Conservation (phyloP, 148 eudicot genomes). For the Rhododendron ovatum region DNA sequence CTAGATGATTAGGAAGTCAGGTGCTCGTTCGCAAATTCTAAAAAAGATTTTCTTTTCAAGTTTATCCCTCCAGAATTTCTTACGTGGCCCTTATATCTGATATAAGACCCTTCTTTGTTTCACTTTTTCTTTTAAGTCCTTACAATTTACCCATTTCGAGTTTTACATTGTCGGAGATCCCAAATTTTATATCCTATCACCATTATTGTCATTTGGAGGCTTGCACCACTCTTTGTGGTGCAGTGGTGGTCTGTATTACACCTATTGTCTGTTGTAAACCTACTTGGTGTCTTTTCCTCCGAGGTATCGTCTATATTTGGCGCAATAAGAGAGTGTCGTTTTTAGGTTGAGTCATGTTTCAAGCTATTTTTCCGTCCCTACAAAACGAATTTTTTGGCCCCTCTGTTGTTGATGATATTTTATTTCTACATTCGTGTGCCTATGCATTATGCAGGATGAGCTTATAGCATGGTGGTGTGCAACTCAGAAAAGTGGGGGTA, state of each 20-base stretch:
- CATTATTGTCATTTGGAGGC: neutral
- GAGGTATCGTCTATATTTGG: neutral
- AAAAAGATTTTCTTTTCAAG: neutral
- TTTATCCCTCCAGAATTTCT: neutral
- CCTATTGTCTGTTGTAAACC: neutral
- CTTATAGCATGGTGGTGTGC: conserved; percentile 51
- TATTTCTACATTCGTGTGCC: neutral
- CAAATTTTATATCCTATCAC: neutral
- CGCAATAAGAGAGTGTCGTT: neutral
- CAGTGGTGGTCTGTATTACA: neutral
- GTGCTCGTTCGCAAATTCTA: neutral
- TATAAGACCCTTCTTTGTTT: neutral
- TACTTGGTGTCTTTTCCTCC: neutral
- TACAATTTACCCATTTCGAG: neutral
- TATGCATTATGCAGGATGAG: conserved; percentile 35
- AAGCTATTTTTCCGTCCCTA: neutral
- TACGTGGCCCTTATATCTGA: neutral
- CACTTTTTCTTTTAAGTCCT: neutral
- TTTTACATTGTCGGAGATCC: neutral
- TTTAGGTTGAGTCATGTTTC: neutral
- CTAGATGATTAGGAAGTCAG: neutral
- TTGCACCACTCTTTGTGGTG: neutral
- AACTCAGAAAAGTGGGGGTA: conserved; percentile 32
- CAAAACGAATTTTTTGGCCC: neutral
- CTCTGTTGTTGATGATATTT: neutral